Base-by-base conservation (phyloP, 1,284 basidiomycete genomes). In the Leccinum insolens region DNA sequence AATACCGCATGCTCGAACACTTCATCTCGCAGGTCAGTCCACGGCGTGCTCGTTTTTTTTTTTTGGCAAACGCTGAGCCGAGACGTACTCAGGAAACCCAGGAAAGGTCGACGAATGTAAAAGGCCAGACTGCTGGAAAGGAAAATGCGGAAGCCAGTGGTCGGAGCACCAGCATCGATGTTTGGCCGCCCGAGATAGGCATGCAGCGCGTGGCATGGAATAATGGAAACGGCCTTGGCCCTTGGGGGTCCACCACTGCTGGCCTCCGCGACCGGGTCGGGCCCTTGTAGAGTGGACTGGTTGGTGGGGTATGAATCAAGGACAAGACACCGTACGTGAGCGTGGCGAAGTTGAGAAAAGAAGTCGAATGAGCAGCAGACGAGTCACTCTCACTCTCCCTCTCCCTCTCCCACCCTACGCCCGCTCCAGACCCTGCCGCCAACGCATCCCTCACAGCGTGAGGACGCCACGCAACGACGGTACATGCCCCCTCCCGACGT, bases 171-270 rank as follows among this genome's bases (percentile, higher is more conserved):
- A 82, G 84, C 28, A 88, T 85, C 0, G 90, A 89, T 1, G 87
- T 90, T 1, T 98, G 95, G 95, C 83, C 90, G 1, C 82, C 86
- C 1, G 85, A 93, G 71, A 88, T 95, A 1, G 89, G 88, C 7
- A 84, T 97, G 2, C 89, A 93, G 65, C 86, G 90, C 3, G 90
- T 92, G 0, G 82, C 80, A 3, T 98, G 96, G 96, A 92, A 96
- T 74, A 85, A 82, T 49, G 88, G 85, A 2, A 88, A 88, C 59
- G 94, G 93, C 1, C 80, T 96, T 1, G 86, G 80, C 2, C 1
- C 80, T 96, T 1, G 86, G 80, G 2, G 82, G 85, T 1, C 88
- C 90, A 2, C 86, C 87, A 0, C 76, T 95, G 73, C 79, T 96
- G 28, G 95, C 93, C 5, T 91, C 89, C 25, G 91, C 89, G 0